These are phyloP conservation scores for Salmacisia buchloeana DNA, from an alignment of 1,284 basidiomycete species.

Conservation along the genomic window DNA sequence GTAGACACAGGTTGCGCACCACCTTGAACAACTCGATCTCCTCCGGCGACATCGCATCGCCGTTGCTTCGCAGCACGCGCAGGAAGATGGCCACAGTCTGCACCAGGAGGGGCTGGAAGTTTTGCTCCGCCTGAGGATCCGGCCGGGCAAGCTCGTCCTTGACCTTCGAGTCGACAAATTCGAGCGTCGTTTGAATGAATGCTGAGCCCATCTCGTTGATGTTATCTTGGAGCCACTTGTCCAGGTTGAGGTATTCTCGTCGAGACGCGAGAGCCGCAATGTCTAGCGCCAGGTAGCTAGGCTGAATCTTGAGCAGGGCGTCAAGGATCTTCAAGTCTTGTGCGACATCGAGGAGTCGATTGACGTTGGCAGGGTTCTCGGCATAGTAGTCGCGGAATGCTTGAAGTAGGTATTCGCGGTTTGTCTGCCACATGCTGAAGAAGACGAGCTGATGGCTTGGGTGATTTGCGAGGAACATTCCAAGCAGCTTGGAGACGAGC, in stretches of 20 bases:
- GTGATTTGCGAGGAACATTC: slow-evolving; percentile 85
- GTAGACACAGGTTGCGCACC: slow-evolving; percentile 86
- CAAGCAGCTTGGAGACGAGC: slow-evolving; percentile 76
- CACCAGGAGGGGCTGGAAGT: slow-evolving; percentile 44
- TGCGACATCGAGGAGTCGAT: slow-evolving; percentile 87
- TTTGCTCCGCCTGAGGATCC: slow-evolving; percentile 46
- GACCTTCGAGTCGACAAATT: slow-evolving; percentile 45
- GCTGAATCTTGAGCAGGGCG: slow-evolving; percentile 75
- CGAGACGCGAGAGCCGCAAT: slow-evolving; percentile 87
- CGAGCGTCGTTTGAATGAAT: slow-evolving; percentile 66
- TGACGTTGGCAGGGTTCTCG: slow-evolving; percentile 87
- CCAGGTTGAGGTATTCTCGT: slow-evolving; percentile 86
- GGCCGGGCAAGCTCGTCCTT: slow-evolving; percentile 46
- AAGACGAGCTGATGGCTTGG: slow-evolving; percentile 94
- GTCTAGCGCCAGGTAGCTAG: slow-evolving; percentile 72
- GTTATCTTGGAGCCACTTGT: slow-evolving; percentile 90
- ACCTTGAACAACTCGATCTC: slow-evolving; percentile 86
- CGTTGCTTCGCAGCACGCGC: slow-evolving; percentile 44
- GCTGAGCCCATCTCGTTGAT: slow-evolving; percentile 71
- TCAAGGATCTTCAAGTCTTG: slow-evolving; percentile 91
- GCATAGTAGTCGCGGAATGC: slow-evolving; percentile 86
- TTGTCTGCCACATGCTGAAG: slow-evolving; percentile 87
- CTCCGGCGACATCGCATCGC: slow-evolving; percentile 55
- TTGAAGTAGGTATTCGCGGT: slow-evolving; percentile 74
- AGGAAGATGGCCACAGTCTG: slow-evolving; percentile 46